phyloP scores from a whole-genome alignment of 345 rosid genomes.

The Atalantia buxifolia region DNA sequence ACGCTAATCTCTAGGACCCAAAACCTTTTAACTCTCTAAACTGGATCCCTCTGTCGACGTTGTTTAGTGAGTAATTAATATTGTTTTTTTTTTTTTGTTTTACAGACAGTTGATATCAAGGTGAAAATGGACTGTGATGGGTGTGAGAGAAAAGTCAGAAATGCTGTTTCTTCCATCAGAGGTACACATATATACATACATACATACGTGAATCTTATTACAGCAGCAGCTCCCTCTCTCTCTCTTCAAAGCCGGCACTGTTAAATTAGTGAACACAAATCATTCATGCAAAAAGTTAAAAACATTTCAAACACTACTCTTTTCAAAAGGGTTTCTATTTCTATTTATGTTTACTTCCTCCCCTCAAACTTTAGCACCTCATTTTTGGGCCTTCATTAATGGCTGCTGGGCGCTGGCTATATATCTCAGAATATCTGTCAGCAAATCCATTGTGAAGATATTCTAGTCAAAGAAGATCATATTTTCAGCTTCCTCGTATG shows the following conservation, averaged over 20 bases:
- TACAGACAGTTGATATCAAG: conserved; percentile 54
- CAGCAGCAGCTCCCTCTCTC: not conserved
- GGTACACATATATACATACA: conserved; percentile 21
- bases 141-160: conserved; percentile 45
- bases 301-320: not conserved
- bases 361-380: not conserved
- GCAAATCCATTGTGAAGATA: not conserved
- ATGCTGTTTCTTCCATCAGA: conserved; percentile 42
- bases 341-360: not conserved
- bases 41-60: not conserved
- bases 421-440: not conserved
- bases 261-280: no score
- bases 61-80: no score
- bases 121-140: conserved; percentile 67
- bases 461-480: not conserved
- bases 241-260: no score
- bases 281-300: no score
- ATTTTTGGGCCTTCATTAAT: not conserved
- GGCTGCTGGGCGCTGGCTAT: not conserved
- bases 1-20: no score
- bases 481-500: not conserved
- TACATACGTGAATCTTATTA: not conserved
- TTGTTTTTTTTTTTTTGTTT: not conserved
- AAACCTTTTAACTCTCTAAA: not conserved
- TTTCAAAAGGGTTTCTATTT: not conserved